phyloP scores from a whole-genome alignment of 1,284 basidiomycete species.

The Naganishia albida region DNA sequence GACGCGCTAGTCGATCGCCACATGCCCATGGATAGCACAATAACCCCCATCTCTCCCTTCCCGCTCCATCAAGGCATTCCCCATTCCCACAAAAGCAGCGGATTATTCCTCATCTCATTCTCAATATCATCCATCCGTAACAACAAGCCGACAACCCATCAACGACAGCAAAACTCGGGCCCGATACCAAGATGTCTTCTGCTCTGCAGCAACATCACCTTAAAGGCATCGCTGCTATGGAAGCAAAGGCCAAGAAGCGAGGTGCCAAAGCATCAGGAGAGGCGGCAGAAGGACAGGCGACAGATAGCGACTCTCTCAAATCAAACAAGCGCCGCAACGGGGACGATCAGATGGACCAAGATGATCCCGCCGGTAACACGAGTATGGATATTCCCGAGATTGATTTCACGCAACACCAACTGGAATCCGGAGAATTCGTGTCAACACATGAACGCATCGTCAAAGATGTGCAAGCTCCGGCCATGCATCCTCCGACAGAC shows the following conservation, averaged over 20 bases:
- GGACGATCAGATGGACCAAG: slow-evolving; percentile 25
- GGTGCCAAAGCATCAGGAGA: slow-evolving; percentile 8
- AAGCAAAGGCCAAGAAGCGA: slow-evolving; percentile 27
- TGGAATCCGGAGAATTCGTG: slow-evolving; percentile 83
- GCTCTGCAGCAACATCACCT: slow-evolving; percentile 24
- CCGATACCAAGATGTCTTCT: slow-evolving; percentile 7
- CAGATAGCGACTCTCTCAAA: slow-evolving; percentile 37
- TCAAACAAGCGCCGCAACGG: slow-evolving; percentile 40
- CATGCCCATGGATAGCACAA: background rate
- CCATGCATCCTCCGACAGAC: slow-evolving; percentile 86
- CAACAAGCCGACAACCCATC: too few relatives aligned
- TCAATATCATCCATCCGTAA: too few relatives aligned
- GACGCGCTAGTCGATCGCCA: slow-evolving; percentile 3
- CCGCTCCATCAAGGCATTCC: too few relatives aligned
- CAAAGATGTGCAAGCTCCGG: slow-evolving; percentile 78
- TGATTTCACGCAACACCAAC: slow-evolving; percentile 84
- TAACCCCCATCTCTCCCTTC: too few relatives aligned
- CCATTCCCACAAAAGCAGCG: too few relatives aligned
- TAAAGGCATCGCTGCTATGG: slow-evolving; percentile 24
- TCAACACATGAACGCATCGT: slow-evolving; percentile 59
- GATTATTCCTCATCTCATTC: too few relatives aligned
- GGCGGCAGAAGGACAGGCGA: background rate
- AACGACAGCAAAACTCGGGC: background rate
- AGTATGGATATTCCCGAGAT: slow-evolving; percentile 64
- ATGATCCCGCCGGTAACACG: slow-evolving; percentile 42